Evolutionary conservation across 352 stramenopile species (phyloP).

Genomic region (Pythium oligandrum): DNA sequence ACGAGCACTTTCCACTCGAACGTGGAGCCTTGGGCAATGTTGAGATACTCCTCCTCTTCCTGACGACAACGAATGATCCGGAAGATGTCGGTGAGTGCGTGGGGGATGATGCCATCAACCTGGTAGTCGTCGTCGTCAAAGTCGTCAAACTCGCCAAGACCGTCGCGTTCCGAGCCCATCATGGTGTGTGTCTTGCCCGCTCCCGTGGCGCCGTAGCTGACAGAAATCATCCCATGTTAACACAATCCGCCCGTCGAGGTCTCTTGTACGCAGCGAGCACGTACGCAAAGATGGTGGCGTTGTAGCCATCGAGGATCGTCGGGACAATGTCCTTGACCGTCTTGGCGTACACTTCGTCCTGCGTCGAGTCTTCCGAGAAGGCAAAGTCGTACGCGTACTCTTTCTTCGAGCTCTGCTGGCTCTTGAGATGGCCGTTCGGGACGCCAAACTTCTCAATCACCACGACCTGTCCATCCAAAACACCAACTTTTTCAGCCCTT

Average conservation of each 20-base stretch:
- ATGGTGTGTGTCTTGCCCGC: slow-evolving; percentile 72
- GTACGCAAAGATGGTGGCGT: slow-evolving; percentile 79
- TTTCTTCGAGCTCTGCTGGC: slow-evolving; percentile 45
- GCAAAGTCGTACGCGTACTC: slow-evolving; percentile 64
- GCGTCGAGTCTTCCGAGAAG: slow-evolving; percentile 35
- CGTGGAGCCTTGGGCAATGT: slow-evolving; percentile 32
- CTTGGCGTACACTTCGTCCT: slow-evolving; percentile 54
- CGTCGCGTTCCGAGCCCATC: slow-evolving; percentile 66
- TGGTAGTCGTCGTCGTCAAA: slow-evolving; percentile 32
- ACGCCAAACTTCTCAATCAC: slow-evolving; percentile 56
- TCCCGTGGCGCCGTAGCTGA: slow-evolving; percentile 48
- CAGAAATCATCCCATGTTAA: not conserved
- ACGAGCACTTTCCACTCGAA: slow-evolving; percentile 79
- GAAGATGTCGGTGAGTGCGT: slow-evolving; percentile 54
- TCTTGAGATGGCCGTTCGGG: slow-evolving; percentile 42
- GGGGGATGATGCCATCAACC: slow-evolving; percentile 84
- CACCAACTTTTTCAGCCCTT: too few species aligned
- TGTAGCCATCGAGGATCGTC: slow-evolving; percentile 70
- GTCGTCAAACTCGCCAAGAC: slow-evolving; percentile 33
- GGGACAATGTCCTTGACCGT: slow-evolving; percentile 58
- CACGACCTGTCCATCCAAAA: slow-evolving; percentile 26
- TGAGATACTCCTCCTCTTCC: slow-evolving; percentile 40
- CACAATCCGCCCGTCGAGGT: too few species aligned
- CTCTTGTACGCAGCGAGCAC: not conserved
- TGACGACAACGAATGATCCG: slow-evolving; percentile 61